Evolutionary conservation across 108 stramenopile species (phyloP), one percentile per base, ranked within the genome.

Genomic region (Hondaea fermentalgiana): DNA sequence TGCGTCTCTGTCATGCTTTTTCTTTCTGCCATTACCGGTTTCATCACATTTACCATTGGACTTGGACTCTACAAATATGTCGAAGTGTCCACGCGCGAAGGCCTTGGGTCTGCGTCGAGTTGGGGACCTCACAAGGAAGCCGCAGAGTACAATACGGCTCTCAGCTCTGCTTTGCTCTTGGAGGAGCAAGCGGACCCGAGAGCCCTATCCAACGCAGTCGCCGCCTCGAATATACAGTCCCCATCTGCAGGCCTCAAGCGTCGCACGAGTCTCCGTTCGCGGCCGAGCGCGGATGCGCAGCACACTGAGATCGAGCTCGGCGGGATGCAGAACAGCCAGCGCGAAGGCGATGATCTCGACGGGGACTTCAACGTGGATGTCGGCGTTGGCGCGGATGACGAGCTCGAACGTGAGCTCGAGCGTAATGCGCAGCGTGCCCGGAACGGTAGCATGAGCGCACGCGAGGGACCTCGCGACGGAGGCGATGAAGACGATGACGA

Each of bases 1-100:
- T 95, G 95, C 69, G 44, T 95, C 72, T 90, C 89, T 12, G 89
- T 95, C 47, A 93, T 93, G 87, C 92, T 96, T 44, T 57, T 91
- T n/a, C 92, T 94, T 57, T 51, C 44, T 58, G 92, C 89, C 89
- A 44, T 23, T 59, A 55, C 90, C 29, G 91, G 93, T 6, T 58
- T 94, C 44, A 59, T 92, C 87, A 60, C 90, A 19, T 89, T 93
- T 25, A 57, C 72, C 60, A 49, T 94, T 44, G 92, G 91, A 72
- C 60, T 59, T 43, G 83, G 43, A 59, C 92, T 95, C 35, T 92
- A 87, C 60, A 87, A 95, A 87, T 94, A 95, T 88, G 93, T 94
- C 55, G 91, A 89, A 42, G 59, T 45, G 55, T 57, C 53, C 57
- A 58, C 57, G 25, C n/a, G 53, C 29, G 87, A 55, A 8, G 53